Evolutionary conservation across 2,329 filamentous ascomycete species (phyloP).

Genomic region (Colletotrichum echinochloae): DNA sequence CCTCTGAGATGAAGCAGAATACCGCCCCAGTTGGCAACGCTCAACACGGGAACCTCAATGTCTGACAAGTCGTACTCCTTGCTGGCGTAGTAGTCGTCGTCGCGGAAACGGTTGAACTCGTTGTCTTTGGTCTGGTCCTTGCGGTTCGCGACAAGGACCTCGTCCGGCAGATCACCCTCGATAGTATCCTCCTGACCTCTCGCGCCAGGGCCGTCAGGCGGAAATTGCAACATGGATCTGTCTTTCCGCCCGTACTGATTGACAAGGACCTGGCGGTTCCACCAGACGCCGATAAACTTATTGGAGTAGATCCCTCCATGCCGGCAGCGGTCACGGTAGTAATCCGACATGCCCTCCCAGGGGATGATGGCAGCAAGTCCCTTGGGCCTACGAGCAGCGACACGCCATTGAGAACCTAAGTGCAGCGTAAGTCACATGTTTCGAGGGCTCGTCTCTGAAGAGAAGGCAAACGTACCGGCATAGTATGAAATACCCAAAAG

Average conservation of each 20-base stretch:
- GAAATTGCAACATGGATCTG: slow-evolving; percentile 45
- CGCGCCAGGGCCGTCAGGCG: slow-evolving; percentile 45
- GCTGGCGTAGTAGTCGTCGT: slow-evolving; percentile 72
- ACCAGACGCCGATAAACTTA: slow-evolving; percentile 72
- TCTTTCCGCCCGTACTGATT: slow-evolving; percentile 76
- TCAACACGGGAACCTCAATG: slow-evolving; percentile 75
- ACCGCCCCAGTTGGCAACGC: slow-evolving; percentile 78
- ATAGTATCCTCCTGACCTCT: slow-evolving; percentile 63
- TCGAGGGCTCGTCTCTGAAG: background rate
- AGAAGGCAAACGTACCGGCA: slow-evolving; percentile 44
- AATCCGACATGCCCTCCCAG: slow-evolving; percentile 67
- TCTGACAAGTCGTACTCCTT: slow-evolving; percentile 74
- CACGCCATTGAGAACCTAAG: slow-evolving; percentile 59
- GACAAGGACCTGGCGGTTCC: slow-evolving; percentile 72
- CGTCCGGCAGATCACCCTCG: slow-evolving; percentile 68
- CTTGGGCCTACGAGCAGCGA: slow-evolving; percentile 59
- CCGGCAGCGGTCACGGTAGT: slow-evolving; percentile 67
- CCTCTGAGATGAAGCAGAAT: slow-evolving; percentile 77
- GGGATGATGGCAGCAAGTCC: slow-evolving; percentile 61
- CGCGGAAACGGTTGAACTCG: slow-evolving; percentile 65
- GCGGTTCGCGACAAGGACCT: slow-evolving; percentile 63
- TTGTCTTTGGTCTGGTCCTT: slow-evolving; percentile 61
- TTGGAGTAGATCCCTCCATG: slow-evolving; percentile 73
- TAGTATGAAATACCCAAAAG: slow-evolving; percentile 63
- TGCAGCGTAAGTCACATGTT: slow-evolving; percentile 37